Evolutionary conservation across 2,329 filamentous ascomycete species (phyloP).

Genomic region (Pyrenophora tritici-repentis): DNA sequence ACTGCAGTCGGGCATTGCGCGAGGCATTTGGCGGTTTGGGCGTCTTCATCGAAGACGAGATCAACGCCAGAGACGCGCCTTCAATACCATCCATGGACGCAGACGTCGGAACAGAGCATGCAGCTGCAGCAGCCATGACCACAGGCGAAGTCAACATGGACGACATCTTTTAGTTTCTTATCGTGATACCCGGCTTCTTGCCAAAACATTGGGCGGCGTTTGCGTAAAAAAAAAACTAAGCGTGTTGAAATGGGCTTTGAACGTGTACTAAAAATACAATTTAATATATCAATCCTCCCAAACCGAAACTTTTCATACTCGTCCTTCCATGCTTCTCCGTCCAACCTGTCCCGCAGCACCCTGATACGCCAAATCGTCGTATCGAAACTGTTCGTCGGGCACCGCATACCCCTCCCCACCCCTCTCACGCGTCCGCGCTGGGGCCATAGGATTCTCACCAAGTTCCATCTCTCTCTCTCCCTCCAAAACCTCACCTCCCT

Average conservation of each 20-base stretch:
- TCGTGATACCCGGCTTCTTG: constrained; percentile 42
- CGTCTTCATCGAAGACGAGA: constrained; percentile 83
- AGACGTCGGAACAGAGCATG: constrained; percentile 42
- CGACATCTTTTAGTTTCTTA: constrained; percentile 47
- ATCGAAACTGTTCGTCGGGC: constrained; percentile 51
- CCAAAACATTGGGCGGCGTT: constrained; percentile 38
- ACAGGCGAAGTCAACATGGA: constrained; percentile 59
- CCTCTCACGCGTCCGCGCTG: constrained; percentile 11
- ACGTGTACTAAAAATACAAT: neutral
- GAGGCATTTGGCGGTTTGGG: constrained; percentile 90
- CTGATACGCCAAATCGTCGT: constrained; percentile 50
- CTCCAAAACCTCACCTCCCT: constrained; percentile 14
- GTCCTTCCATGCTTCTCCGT: constrained; percentile 19
- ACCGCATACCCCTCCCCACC: constrained; percentile 46
- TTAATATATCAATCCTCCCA: neutral
- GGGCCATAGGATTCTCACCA: constrained; percentile 32
- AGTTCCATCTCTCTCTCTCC: constrained; percentile 14
- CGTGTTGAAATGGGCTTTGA: neutral
- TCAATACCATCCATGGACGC: constrained; percentile 41
- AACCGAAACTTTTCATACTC: constrained; percentile 6
- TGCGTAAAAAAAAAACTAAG: neutral
- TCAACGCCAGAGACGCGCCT: constrained; percentile 46
- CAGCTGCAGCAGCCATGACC: constrained; percentile 59
- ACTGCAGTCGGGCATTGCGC: constrained; percentile 77
- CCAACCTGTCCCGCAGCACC: constrained; percentile 35